Base-by-base conservation (phyloP, 305 asterid genomes). In the Solanum hybrid region DNA sequence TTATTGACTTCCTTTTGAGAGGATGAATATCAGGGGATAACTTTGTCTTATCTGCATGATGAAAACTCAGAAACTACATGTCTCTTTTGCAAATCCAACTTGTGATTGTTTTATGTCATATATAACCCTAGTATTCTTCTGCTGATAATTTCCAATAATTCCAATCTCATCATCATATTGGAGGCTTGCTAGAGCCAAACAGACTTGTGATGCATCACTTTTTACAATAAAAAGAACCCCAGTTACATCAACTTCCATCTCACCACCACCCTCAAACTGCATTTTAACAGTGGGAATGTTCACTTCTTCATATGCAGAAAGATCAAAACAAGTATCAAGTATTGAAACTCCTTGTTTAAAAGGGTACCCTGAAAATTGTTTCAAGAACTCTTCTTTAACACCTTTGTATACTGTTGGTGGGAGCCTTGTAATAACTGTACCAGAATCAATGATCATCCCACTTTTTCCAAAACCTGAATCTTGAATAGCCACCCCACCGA, bases 121-220 rank as follows among this genome's bases (percentile, higher is more conserved):
- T 38, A 96, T 87, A 13, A 96, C 98, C 90, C 99, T 93, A 5
- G 93, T 93, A 64, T 97, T 96, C 91, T 94, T 94, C 93, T 97
- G 99, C 94, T 97, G 99, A 91, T 94, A 97, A 90, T 97, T 97
- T 88, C 98, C 98, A 75, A 97, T 92, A 20, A 97, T 97, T 56
- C 98, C 99, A 22, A 93, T 92, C 91, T 94, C 96, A 77, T 91
- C 94, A 42, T 97, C 99, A 77, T 90, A 94, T 1, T 93, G 81
- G 7, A 97, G 98, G 94, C 99, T 96, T 13, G 98, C 96, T 37
- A 97, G 89, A 77, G 98, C 99, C 93, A 97, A 93, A 88, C 99
- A 97, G 91, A 94, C 99, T 93, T 95, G 99, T 73, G 98, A 95
- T 2, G 95, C 98, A 60, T 96, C 98, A 24, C 89, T 88, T 89